Base-by-base conservation (phyloP, 169 alveolate genomes). In the Cryptosporidium bovis region DNA sequence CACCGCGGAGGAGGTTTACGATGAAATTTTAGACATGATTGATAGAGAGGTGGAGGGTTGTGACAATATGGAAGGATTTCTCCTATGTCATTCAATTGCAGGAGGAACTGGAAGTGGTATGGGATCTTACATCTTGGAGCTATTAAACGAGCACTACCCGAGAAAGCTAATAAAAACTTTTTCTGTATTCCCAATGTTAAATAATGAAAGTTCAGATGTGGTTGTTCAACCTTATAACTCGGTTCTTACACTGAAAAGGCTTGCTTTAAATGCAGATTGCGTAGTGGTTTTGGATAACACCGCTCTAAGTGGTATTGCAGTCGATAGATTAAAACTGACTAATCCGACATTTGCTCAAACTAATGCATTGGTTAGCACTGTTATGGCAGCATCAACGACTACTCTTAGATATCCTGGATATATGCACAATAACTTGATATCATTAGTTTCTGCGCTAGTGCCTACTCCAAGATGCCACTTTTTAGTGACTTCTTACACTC, bases 71-170 rank as follows among this genome's bases (percentile, higher is more conserved):
- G 99, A 99, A 90, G 99, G 99, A 3, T 99, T 99, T 90, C 94
- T 97, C 60, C 93, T 99, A 83, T 94, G 97, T 82, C 99, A 99
- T 90, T 97, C 99, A 51, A 98, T 98, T 44, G 99, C 98, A 8
- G 99, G 99, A 51, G 99, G 99, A 51, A 98, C 99, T n/a, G 99
- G 99, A 6, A 95, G 99, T 56, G 99, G 99, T 3, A 94, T 98
- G 96, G 99, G 99, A 2, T 96, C 99, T 71, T 98, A 96, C 90
- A 83, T 99, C 53, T 90, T 99, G 64, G 99, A 98, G 83, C 93
- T 93, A 84, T 93, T 99, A 46, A 96, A 96, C 90, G 99, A 99
- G 83, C 93, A 95, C 82, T 97, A 93, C 89, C 98, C 99, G 18
- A 96, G 97, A 90, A 92, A 95, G 84, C 94, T 92, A 82, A 93